A percentile compares a stretch with the other conserved stretches of the same genome.
Conservation (phyloP, 148 eudicot species). For the Vaccinium darrowii region DNA sequence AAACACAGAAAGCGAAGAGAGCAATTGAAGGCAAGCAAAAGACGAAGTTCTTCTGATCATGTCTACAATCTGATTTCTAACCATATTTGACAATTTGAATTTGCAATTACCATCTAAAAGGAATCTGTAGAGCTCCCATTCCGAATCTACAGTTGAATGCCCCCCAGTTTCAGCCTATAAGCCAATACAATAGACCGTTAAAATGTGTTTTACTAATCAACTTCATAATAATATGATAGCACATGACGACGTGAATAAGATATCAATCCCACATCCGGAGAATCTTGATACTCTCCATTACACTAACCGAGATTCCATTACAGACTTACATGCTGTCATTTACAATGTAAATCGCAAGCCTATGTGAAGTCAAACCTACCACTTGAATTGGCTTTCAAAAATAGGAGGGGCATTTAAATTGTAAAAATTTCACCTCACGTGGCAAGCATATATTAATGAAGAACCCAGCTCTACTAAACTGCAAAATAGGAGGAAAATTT, state of each 20-base stretch:
- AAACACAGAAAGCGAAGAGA: neutral
- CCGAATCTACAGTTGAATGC: conserved; percentile 57
- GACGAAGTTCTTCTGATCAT: conserved; percentile 45
- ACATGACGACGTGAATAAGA: neutral
- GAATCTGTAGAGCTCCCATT: conserved; percentile 88
- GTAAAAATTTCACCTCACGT: neutral
- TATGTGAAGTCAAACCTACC: neutral
- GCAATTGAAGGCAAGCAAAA: neutral
- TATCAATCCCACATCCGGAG: neutral
- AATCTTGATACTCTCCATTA: neutral
- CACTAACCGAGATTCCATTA: no score
- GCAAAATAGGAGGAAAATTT: neutral
- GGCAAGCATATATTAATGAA: neutral
- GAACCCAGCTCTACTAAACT: neutral
- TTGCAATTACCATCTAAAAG: conserved; percentile 61
- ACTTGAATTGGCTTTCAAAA: neutral
- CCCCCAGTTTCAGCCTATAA: conserved; percentile 83
- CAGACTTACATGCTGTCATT: neutral
- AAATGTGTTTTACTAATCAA: neutral
- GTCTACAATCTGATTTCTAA: conserved; percentile 61
- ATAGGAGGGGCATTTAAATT: neutral
- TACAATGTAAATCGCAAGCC: neutral
- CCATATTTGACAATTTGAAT: conserved; percentile 45
- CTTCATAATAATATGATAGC: neutral
- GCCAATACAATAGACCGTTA: neutral